A percentile compares a stretch with the other conserved stretches of the same genome.
These are phyloP conservation scores for Sporothrix globosa DNA, from an alignment of 2,329 filamentous ascomycete species.

Conservation along the genomic window DNA sequence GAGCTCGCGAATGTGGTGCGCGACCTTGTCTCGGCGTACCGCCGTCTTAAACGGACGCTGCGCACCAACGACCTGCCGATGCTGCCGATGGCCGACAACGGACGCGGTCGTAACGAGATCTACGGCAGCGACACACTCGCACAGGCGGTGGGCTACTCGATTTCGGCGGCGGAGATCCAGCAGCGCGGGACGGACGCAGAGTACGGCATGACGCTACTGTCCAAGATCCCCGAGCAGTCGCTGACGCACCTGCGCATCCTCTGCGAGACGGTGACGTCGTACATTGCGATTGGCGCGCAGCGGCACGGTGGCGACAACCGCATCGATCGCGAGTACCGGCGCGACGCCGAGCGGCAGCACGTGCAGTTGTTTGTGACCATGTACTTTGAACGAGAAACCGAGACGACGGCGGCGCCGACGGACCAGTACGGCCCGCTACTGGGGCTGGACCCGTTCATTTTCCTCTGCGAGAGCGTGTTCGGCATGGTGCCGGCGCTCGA, in stretches of 20 bases:
- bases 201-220: constrained; percentile 73
- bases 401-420: constrained; percentile 47
- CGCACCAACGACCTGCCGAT: constrained; percentile 57
- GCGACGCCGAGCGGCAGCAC: constrained; percentile 71
- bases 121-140: constrained; percentile 63
- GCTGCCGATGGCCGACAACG: constrained; percentile 43
- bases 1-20: constrained; percentile 45
- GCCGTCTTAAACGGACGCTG: constrained; percentile 62
- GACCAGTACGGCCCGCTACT: constrained; percentile 63
- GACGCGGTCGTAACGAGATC: constrained; percentile 49
- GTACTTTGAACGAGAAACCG: constrained; percentile 51
- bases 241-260: constrained; percentile 87
- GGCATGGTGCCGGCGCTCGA: constrained; percentile 68
- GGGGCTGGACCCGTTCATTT: constrained; percentile 72
- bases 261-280: constrained; percentile 85
- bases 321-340: constrained; percentile 67
- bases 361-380: constrained; percentile 73
- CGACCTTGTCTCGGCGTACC: constrained; percentile 64
- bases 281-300: constrained; percentile 75
- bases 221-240: constrained; percentile 80
- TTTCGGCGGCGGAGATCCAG: constrained; percentile 86
- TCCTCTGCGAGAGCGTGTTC: constrained; percentile 77
- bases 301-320: constrained; percentile 62
- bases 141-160: constrained; percentile 75
- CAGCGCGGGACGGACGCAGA: constrained; percentile 81